Conservation (phyloP, 805 yeast species). For the Ogataea neopini region DNA sequence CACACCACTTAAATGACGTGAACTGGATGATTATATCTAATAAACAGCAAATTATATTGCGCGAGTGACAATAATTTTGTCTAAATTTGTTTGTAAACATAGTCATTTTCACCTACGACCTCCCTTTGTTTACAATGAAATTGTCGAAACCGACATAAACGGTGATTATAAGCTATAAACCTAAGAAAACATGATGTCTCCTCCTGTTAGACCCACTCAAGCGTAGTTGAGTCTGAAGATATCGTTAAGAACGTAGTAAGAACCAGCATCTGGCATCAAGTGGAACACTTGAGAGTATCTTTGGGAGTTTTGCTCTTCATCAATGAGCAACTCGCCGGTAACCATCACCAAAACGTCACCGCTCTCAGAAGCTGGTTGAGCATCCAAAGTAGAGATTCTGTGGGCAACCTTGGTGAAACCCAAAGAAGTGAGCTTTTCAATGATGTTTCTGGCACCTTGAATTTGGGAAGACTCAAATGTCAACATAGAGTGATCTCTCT, state of each 20-base stretch:
- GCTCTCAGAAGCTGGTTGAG: constrained; percentile 93
- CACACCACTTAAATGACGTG: too few species aligned
- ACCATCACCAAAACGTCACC: constrained; percentile 97
- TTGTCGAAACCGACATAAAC: background rate
- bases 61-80: background rate
- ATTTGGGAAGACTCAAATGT: constrained; percentile 93
- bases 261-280: constrained; percentile 86
- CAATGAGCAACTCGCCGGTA: constrained; percentile 90
- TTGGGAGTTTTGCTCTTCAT: constrained; percentile 94
- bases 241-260: constrained; percentile 94
- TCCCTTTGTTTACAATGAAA: too few species aligned
- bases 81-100: too few species aligned
- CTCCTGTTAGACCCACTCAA: constrained; percentile 29
- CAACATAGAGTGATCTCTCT: constrained; percentile 95
- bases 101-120: too few species aligned
- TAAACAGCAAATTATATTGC: constrained; percentile 2
- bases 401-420: constrained; percentile 94
- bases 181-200: background rate
- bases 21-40: too few species aligned
- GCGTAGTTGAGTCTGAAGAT: constrained; percentile 93
- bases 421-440: constrained; percentile 84
- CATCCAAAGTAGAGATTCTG: constrained; percentile 92
- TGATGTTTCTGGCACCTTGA: constrained; percentile 91
- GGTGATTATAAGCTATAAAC: constrained; percentile 1
- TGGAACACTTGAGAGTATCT: constrained; percentile 98